Percentiles rank a stretch among this genome's conserved stretches.
These are phyloP conservation scores for Daldinia caldariorum DNA, from an alignment of 495 filamentous ascomycete species.

Conservation along the genomic window DNA sequence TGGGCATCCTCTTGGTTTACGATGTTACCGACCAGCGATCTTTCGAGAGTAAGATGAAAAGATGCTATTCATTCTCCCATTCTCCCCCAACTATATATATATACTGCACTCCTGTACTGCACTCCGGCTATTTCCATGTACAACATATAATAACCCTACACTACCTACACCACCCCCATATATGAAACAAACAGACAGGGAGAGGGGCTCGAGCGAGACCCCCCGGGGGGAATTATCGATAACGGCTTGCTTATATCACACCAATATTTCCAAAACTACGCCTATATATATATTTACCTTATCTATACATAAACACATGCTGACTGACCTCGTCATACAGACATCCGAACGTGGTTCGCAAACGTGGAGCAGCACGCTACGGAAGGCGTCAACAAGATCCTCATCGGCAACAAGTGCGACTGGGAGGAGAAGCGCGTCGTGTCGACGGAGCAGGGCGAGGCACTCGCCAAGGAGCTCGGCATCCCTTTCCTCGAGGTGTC, in stretches of 20 bases:
- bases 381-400: constrained; percentile 99
- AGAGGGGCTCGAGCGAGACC: constrained; percentile 17
- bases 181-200: neutral
- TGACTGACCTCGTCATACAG: constrained; percentile 57
- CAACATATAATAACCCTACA: neutral
- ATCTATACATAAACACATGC: too few species aligned
- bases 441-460: constrained; percentile 90
- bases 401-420: constrained; percentile 99
- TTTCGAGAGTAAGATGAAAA: constrained; percentile 81
- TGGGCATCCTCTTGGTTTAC: constrained; percentile 98
- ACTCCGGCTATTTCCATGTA: neutral
- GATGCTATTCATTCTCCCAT: too few species aligned
- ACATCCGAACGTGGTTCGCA: constrained; percentile 99
- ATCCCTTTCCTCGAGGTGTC: constrained; percentile 99
- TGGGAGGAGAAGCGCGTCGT: constrained; percentile 99
- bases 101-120: too few species aligned
- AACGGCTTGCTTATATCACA: constrained; percentile 3
- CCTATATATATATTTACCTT: constrained; percentile 5
- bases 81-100: too few species aligned
- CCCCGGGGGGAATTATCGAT: constrained; percentile 3
- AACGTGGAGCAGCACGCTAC: constrained; percentile 99
- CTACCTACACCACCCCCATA: neutral
- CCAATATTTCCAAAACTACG: neutral
- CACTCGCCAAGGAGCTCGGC: constrained; percentile 92
- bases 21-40: constrained; percentile 97